Base-by-base conservation (phyloP, 768 basidiomycete genomes). In the Cantharellus anzutake region DNA sequence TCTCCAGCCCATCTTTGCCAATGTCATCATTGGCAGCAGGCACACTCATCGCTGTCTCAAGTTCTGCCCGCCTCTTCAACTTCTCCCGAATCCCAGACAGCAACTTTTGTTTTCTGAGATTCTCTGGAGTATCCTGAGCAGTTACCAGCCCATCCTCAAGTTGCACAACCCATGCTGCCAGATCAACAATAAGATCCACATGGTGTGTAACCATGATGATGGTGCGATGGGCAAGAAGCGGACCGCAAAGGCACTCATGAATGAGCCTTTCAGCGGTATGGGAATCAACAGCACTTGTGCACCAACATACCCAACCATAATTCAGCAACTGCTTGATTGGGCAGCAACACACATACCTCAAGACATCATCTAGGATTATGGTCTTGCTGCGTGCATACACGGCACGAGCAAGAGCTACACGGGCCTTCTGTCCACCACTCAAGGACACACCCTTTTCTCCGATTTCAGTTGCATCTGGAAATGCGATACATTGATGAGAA, bases 121-220 rank as follows among this genome's bases (percentile, higher is more conserved):
- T 71, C 7, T 66, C 66, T 38, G 72, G 66, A 1, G 69, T 70
- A 5, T 74, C 74, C 57, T 72, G 67, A 11, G 67, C 63, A 58
- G 74, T 73, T 41, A 75, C 67, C 0, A 73, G 68, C 4, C 74
- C 74, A 61, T 75, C 73, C 2, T 35, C 16, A 40, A 57, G 56
- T 34, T 57, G 16, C 7, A 57, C 56, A 57, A 41, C 56, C 11
- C 39, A 57, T 35, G 7, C 56, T 11, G 35, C 37, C 5, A 7
- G 34, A 35, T 11, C 86, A 7, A 4, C 88, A 76, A 90, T 81
- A 1, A 92, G 77, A 56, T 89, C 84, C 37, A 90, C 81, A 65
- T 90, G 87, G 62, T 91, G 88, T 0, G 86, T 87, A 41, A 91
- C 86, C 29, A 74, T 61, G 41, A 73, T 74, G 41, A 89, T 82